phyloP scores from a whole-genome alignment of 805 yeast species.

The Soucietia sequanensis region DNA sequence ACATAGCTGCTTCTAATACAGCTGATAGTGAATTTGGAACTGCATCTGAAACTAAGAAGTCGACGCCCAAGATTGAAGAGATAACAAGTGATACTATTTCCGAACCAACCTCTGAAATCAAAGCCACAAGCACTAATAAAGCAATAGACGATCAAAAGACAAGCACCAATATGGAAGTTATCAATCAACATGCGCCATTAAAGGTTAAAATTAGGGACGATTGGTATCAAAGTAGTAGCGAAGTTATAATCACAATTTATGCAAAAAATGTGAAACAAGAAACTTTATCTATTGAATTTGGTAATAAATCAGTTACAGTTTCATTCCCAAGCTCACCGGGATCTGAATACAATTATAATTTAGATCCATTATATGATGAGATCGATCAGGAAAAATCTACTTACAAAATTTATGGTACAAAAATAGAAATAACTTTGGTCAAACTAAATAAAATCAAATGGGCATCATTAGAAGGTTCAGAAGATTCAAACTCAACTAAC shows the following conservation, averaged over 20 bases:
- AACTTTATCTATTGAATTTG: slow-evolving; percentile 40
- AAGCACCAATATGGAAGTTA: slow-evolving; percentile 25
- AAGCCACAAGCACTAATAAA: background rate
- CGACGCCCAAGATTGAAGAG: no score
- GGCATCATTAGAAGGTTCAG: slow-evolving; percentile 47
- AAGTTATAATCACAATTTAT: slow-evolving; percentile 67
- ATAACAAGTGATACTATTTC: no score
- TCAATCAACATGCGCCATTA: slow-evolving; percentile 40
- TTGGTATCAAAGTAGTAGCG: slow-evolving; percentile 60
- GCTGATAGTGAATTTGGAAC: background rate
- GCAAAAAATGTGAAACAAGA: slow-evolving; percentile 62
- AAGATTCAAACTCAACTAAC: slow-evolving; percentile 6
- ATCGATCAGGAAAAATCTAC: slow-evolving; percentile 48
- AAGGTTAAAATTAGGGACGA: slow-evolving; percentile 37
- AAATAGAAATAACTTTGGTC: slow-evolving; percentile 64
- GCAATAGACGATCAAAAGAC: background rate
- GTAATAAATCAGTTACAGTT: slow-evolving; percentile 33
- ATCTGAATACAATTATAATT: slow-evolving; percentile 56
- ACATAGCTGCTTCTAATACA: no score
- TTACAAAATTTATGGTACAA: slow-evolving; percentile 62
- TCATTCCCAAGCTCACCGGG: slow-evolving; percentile 48
- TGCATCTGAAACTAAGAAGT: background rate
- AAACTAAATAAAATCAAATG: slow-evolving; percentile 52
- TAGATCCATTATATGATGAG: slow-evolving; percentile 52
- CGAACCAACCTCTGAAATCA: slow-evolving; percentile 2